Conservation (phyloP, 176 grass and related monocot genomes). For the Carex pumila region DNA sequence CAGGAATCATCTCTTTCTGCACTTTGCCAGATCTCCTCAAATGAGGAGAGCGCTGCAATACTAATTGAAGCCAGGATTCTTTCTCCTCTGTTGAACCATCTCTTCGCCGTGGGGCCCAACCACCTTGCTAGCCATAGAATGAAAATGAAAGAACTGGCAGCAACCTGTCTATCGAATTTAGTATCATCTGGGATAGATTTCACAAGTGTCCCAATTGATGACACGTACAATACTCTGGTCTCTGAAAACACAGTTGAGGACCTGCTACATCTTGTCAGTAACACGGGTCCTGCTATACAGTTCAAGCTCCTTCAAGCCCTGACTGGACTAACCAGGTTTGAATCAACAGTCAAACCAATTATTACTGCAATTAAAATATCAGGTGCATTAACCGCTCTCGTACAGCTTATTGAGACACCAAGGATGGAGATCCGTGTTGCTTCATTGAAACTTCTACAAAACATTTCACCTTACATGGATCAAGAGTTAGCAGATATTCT, state of each 20-base stretch:
- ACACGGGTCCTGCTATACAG: conserved; percentile 60
- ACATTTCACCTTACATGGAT: conserved; percentile 49
- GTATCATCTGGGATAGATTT: conserved; percentile 52
- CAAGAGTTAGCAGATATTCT: conserved; percentile 58
- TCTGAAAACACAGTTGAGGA: conserved; percentile 60
- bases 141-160: conserved; percentile 62
- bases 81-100: conserved; percentile 43
- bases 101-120: conserved; percentile 39
- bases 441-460: conserved; percentile 51
- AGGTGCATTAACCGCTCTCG: conserved; percentile 61
- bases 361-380: conserved; percentile 58
- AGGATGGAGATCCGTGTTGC: conserved; percentile 44
- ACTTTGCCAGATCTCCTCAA: conserved; percentile 54
- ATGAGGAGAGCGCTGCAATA: conserved; percentile 49
- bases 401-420: conserved; percentile 65
- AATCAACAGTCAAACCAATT: conserved; percentile 37
- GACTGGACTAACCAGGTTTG: conserved; percentile 32
- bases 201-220: conserved; percentile 27
- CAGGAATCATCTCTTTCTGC: conserved; percentile 65
- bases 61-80: conserved; percentile 55
- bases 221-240: conserved; percentile 43
- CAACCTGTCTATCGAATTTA: conserved; percentile 55
- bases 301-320: conserved; percentile 63
- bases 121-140: conserved; percentile 37
- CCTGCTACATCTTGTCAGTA: conserved; percentile 69